Conservation (phyloP, 23 red algal species). For the Gracilaria caudata region DNA sequence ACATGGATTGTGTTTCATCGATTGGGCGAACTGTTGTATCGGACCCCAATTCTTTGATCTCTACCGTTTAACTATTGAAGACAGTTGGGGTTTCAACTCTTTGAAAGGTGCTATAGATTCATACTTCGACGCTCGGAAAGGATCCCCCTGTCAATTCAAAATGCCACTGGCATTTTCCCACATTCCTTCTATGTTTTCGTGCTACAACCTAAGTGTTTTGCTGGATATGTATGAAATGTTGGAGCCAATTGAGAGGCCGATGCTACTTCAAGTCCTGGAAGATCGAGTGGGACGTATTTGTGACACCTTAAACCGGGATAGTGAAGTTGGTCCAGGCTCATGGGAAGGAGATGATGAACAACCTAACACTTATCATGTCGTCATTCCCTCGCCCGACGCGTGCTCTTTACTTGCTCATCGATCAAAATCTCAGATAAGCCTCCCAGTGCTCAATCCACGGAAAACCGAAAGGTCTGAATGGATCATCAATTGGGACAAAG, state of each 20-base stretch:
- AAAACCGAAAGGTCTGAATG: constrained; percentile 8
- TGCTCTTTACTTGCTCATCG: not conserved
- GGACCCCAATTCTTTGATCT: constrained; percentile 14
- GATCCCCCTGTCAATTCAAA: constrained; percentile 1
- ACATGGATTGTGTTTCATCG: constrained; percentile 20
- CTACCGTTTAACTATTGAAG: constrained; percentile 16
- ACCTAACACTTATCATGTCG: constrained; percentile 3
- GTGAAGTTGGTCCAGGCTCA: not conserved
- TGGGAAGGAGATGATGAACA: constrained; percentile 11
- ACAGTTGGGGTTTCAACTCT: constrained; percentile 3
- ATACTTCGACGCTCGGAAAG: constrained; percentile 17
- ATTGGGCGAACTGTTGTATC: constrained; percentile 32
- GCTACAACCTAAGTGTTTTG: constrained; percentile 28
- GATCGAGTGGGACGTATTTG: constrained; percentile 18
- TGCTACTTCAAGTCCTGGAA: not conserved
- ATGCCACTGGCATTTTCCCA: not conserved
- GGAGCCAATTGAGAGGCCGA: not conserved
- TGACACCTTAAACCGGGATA: not conserved
- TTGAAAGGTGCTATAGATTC: not conserved
- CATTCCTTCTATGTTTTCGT: not conserved
- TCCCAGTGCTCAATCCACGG: not conserved
- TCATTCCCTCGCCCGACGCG: not conserved
- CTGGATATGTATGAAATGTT: constrained; percentile 26
- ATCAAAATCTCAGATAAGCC: not conserved
- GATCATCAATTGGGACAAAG: constrained; percentile 6